These are phyloP conservation scores for Talaromyces piceae DNA, from an alignment of 2,329 filamentous ascomycete species.

Conservation along the genomic window DNA sequence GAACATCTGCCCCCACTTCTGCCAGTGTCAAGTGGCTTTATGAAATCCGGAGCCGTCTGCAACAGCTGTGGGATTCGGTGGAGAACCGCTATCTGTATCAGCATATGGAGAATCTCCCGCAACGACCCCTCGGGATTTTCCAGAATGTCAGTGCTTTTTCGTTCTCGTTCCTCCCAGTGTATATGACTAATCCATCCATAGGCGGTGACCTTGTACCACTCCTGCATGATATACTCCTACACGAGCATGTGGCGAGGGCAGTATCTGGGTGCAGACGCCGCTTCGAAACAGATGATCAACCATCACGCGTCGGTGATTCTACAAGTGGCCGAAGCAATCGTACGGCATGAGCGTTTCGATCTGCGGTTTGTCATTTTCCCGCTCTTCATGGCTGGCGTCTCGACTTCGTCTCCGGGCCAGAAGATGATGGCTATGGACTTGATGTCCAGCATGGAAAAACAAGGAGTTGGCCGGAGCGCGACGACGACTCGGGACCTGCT, in stretches of 20 bases:
- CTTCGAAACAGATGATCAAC: constrained; percentile 36
- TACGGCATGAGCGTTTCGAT: constrained; percentile 32
- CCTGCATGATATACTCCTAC: constrained; percentile 45
- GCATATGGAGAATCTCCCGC: constrained; percentile 29
- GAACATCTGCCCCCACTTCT: neutral
- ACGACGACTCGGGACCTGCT: constrained; percentile 40
- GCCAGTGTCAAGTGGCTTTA: constrained; percentile 21
- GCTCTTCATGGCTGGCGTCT: constrained; percentile 47
- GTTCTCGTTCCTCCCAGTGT: neutral
- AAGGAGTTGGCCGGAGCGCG: constrained; percentile 44
- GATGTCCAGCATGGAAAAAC: constrained; percentile 41
- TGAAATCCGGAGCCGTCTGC: constrained; percentile 30
- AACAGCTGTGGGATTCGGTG: constrained; percentile 31
- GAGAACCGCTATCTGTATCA: constrained; percentile 29
- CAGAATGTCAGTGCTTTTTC: constrained; percentile 35
- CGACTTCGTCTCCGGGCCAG: constrained; percentile 31
- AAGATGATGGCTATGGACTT: constrained; percentile 44
- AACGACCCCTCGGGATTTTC: constrained; percentile 30
- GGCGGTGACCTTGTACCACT: constrained; percentile 43
- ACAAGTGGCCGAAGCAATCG: constrained; percentile 34
- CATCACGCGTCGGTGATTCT: constrained; percentile 41
- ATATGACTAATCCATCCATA: constrained; percentile 14
- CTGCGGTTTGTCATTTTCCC: constrained; percentile 46
- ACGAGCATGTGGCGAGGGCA: constrained; percentile 48
- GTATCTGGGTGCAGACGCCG: constrained; percentile 31